These are phyloP conservation scores for Malus sylvestris DNA, from an alignment of 306 rosid species.

Conservation along the genomic window DNA sequence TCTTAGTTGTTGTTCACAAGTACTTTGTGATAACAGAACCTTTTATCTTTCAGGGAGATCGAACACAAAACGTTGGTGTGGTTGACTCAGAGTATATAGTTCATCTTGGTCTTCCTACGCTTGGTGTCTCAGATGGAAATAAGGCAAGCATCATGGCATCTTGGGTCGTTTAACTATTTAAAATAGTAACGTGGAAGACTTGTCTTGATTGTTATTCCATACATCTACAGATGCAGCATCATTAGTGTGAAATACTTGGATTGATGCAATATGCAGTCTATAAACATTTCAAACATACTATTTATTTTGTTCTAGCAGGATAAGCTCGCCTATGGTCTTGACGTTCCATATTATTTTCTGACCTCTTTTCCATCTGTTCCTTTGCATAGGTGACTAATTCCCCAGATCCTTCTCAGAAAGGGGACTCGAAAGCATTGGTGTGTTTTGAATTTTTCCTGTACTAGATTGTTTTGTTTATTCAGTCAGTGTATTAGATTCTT, in stretches of 20 bases:
- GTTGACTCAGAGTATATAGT: slow-evolving; percentile 77
- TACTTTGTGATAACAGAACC: slow-evolving; percentile 12
- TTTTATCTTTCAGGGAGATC: slow-evolving; percentile 57
- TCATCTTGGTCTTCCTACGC: slow-evolving; percentile 86
- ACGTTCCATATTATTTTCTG: background rate
- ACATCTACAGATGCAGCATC: background rate
- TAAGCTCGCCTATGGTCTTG: background rate
- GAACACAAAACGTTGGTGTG: slow-evolving; percentile 66
- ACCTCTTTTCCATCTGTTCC: background rate
- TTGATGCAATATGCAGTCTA: background rate
- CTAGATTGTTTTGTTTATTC: background rate
- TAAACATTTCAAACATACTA: background rate
- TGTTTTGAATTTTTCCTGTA: background rate
- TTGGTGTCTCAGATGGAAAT: slow-evolving; percentile 51
- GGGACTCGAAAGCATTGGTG: background rate
- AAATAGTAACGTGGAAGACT: background rate
- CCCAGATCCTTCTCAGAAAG: background rate
- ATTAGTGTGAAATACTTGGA: background rate
- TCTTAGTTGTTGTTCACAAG: background rate
- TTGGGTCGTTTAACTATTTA: background rate
- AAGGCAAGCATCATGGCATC: slow-evolving; percentile 37
- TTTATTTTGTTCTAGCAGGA: background rate
- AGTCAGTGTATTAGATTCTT: background rate
- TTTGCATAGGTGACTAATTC: background rate
- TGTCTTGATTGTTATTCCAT: background rate